Conservation (phyloP, 2,329 filamentous ascomycete genomes). For the Trichoderma sp. region DNA sequence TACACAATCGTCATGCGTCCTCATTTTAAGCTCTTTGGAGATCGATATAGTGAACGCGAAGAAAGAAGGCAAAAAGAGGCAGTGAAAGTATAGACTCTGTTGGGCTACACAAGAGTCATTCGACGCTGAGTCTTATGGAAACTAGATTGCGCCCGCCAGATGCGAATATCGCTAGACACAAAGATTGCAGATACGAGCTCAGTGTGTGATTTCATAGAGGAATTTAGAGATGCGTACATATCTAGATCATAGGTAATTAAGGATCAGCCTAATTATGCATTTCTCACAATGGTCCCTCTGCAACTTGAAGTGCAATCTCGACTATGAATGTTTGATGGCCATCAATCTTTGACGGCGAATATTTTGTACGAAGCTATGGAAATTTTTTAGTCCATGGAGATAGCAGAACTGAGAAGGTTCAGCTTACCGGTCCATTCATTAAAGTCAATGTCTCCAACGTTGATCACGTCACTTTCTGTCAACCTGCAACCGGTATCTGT, state of each 20-base stretch:
- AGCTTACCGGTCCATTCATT: constrained; percentile 1
- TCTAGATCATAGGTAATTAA: constrained; percentile 43
- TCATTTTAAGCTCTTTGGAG: neutral
- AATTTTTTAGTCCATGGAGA: neutral
- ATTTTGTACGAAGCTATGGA: neutral
- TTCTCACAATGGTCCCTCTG: neutral
- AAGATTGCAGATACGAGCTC: too few species aligned
- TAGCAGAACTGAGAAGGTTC: neutral
- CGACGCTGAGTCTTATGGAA: neutral
- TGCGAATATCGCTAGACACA: neutral
- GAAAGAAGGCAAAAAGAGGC: neutral
- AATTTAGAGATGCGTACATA: neutral
- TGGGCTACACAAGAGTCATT: neutral
- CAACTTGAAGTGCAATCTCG: too few species aligned
- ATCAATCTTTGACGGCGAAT: neutral
- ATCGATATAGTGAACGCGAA: neutral
- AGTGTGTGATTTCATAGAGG: neutral
- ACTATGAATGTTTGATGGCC: neutral
- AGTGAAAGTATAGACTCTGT: neutral
- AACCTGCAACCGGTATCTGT: neutral
- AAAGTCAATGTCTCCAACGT: neutral
- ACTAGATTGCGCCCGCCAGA: neutral
- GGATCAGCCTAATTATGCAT: constrained; percentile 45
- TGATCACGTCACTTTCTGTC: neutral
- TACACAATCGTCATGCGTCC: neutral